These are phyloP conservation scores for Thalassiosira profunda DNA, from an alignment of 108 stramenopile species.

Conservation along the genomic window DNA sequence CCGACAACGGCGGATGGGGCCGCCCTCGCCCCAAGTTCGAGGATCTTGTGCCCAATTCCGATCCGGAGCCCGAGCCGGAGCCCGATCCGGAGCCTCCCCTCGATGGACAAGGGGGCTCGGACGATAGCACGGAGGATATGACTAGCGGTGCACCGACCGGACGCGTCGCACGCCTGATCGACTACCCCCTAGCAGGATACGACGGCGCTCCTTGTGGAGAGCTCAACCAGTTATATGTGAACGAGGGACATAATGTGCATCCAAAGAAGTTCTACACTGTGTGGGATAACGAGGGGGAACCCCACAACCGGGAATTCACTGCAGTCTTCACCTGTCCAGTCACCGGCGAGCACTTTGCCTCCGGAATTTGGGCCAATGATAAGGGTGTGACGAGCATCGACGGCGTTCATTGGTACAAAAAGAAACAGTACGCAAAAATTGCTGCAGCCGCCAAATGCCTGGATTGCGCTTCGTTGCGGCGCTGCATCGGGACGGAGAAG, in stretches of 20 bases:
- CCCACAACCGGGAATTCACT: constrained; percentile 1
- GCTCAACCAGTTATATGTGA: constrained; percentile 12
- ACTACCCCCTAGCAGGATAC: constrained; percentile 15
- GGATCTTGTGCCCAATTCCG: no score
- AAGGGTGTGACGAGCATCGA: background rate
- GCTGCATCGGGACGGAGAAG: no score
- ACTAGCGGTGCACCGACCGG: no score
- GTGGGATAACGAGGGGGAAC: constrained; percentile 23
- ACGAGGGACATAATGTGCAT: background rate
- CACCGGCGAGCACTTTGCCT: constrained; percentile 5
- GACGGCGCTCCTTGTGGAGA: constrained; percentile 29
- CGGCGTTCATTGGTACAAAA: constrained; percentile 6
- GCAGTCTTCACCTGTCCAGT: constrained; percentile 2
- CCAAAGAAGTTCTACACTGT: constrained; percentile 19
- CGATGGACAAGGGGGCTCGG: no score
- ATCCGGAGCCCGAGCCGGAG: no score
- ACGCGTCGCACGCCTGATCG: constrained; percentile 12
- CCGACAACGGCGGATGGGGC: no score
- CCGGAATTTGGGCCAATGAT: background rate
- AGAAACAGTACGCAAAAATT: background rate
- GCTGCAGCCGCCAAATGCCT: constrained; percentile 1
- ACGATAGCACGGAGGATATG: no score
- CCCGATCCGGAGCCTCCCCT: no score
- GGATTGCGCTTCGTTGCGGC: background rate
- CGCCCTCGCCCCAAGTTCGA: no score